Base-by-base conservation (phyloP, 371 early-diverging fungal species). In the Mucor velutinosus region DNA sequence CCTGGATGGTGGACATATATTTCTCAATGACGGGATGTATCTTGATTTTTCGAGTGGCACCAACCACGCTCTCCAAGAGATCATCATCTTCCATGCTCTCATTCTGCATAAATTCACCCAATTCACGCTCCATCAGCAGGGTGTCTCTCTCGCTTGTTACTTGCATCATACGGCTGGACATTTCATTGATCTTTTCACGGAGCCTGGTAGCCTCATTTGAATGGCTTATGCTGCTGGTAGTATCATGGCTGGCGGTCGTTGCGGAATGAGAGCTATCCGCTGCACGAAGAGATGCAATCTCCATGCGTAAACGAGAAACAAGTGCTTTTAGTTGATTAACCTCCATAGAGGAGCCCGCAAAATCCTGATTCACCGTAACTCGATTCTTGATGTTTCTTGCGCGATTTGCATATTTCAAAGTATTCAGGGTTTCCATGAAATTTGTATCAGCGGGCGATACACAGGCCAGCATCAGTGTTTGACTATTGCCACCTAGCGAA, bases 381-480 rank as follows among this genome's bases (percentile, higher is more conserved):
- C 85, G 77, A 76, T 95, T 95, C 65, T 92, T 92, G 73, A 95
- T 94, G 64, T 93, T 93, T 17, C 93, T 78, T 10, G 94, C 94
- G 2, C 96, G 86, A 69, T 92, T 91, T 5, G 97, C 96, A 75
- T 96, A 98, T 67, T 92, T 89, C 37, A 97, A 83, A 17, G 98
- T 97, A 73, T 92, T 96, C 63, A 79, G 68, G 21, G 99, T 94
- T 77, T 99, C 99, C 60, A 88, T 86, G 64, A 93, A 86, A 77
- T 94, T 92, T 23, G 75, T 71, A 58, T 92, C 90, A 21, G 90
- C 87, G 0, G 94, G 92, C 56, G 90, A 88, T 3, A 95, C 90
- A 83, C 97, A 97, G 3, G 96, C 96, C 58, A 97, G 84, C 95
- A 97, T 95, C 19, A 97, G 76, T 0, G 96, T 93, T 61, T 92